These are phyloP conservation scores for Globisporangium acanthophoron DNA, from an alignment of 352 stramenopile species.

Conservation along the genomic window DNA sequence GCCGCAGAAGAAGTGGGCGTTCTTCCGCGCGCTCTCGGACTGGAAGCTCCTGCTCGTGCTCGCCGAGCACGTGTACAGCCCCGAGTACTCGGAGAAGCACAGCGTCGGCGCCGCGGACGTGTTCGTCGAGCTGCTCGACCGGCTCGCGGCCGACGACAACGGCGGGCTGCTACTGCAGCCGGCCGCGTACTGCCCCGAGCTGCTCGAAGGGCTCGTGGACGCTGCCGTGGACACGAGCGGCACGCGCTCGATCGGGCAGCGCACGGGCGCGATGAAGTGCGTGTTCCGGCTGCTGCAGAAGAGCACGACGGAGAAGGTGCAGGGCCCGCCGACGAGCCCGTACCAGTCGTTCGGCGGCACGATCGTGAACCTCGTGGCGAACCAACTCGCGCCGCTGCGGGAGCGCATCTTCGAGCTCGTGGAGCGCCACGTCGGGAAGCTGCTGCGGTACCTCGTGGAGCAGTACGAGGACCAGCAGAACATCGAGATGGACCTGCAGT, in stretches of 20 bases:
- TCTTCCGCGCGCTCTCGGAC: slow-evolving; percentile 82
- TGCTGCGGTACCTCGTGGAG: slow-evolving; percentile 66
- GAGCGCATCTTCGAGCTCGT: slow-evolving; percentile 68
- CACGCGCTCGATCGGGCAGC: slow-evolving; percentile 43
- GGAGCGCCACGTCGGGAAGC: slow-evolving; percentile 56
- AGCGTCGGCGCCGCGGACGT: slow-evolving; percentile 82
- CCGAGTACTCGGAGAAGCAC: slow-evolving; percentile 56
- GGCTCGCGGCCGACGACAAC: slow-evolving; percentile 85
- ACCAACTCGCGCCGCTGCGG: slow-evolving; percentile 68
- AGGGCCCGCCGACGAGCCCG: slow-evolving; percentile 68
- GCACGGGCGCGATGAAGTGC: slow-evolving; percentile 81
- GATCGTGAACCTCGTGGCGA: slow-evolving; percentile 80
- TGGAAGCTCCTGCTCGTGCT: slow-evolving; percentile 87
- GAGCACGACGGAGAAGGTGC: slow-evolving; percentile 66
- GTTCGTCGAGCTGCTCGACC: slow-evolving; percentile 84
- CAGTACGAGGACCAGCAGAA: slow-evolving; percentile 81
- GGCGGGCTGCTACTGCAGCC: slow-evolving; percentile 86
- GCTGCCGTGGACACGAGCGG: slow-evolving; percentile 39
- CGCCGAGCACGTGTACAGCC: slow-evolving; percentile 69
- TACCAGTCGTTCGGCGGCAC: slow-evolving; percentile 84
- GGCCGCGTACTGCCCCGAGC: slow-evolving; percentile 72
- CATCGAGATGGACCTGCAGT: slow-evolving; percentile 62
- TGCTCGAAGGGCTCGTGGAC: slow-evolving; percentile 78
- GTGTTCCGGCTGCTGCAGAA: slow-evolving; percentile 75
- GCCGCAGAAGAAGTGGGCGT: slow-evolving; percentile 82